phyloP scores from a whole-genome alignment of 2,329 filamentous ascomycete genomes.

The Basipetospora sp. region DNA sequence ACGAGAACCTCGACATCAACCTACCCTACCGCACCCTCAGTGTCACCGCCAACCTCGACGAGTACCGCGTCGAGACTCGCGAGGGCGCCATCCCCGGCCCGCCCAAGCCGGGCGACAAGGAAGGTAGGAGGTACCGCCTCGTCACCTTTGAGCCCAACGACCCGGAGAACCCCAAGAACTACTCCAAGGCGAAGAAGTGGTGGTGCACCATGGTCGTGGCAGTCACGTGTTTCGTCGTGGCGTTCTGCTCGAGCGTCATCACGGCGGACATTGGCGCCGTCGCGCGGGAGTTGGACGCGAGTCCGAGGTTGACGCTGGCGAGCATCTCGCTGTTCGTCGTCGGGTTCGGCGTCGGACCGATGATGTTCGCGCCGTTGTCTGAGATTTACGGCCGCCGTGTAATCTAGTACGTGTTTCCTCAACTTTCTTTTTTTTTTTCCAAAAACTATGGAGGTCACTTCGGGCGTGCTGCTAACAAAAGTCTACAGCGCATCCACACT shows the following conservation, averaged over 20 bases:
- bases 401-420: slow-evolving; percentile 9
- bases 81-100: slow-evolving; percentile 45
- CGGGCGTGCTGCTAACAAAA: slow-evolving; percentile 7
- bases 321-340: slow-evolving; percentile 65
- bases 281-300: slow-evolving; percentile 48
- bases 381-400: slow-evolving; percentile 46
- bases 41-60: slow-evolving; percentile 44
- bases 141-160: slow-evolving; percentile 55
- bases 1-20: slow-evolving; percentile 19
- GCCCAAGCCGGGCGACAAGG: slow-evolving; percentile 3
- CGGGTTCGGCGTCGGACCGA: slow-evolving; percentile 61
- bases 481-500: slow-evolving; percentile 40
- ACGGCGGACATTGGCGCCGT: slow-evolving; percentile 61
- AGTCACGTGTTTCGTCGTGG: slow-evolving; percentile 58
- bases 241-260: slow-evolving; percentile 58
- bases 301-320: slow-evolving; percentile 56
- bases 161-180: slow-evolving; percentile 72
- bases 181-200: slow-evolving; percentile 66
- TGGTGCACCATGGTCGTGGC: slow-evolving; percentile 76
- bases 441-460: neutral
- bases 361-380: slow-evolving; percentile 51
- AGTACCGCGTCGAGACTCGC: slow-evolving; percentile 49
- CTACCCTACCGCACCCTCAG: slow-evolving; percentile 53
- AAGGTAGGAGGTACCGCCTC: slow-evolving; percentile 30
- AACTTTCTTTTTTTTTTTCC: neutral